Base-by-base conservation (phyloP, 2,329 filamentous ascomycete genomes). In the Ceratocystis lukuohia region DNA sequence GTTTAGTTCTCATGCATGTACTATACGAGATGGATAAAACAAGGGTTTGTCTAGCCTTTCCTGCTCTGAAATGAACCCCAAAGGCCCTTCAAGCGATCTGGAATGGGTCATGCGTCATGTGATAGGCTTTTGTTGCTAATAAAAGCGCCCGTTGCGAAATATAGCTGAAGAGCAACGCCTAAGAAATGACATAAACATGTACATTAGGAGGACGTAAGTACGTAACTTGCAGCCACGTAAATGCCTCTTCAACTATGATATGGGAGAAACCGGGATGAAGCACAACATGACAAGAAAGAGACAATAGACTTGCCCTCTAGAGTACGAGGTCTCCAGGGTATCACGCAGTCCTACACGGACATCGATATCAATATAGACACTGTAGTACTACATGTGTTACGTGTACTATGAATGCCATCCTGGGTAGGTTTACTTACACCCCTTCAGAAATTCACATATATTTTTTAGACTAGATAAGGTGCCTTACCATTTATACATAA, bases 251-350 rank as follows among this genome's bases (percentile, higher is more conserved):
- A n/a, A 59, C 56, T n/a, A 63, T 45, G 5, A 5, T 48, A 50
- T 63, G 65, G 61, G 53, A 66, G 45, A 66, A 66, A 66, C 61
- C 65, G 59, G 65, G 63, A 66, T 22, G n/a, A 28, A 62, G 59
- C 8, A 57, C 53, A 53, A 37, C 17, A 44, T 7, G 17, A 33
- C 44, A 45, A n/a, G 25, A 63, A 50, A 30, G 59, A 53, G 15
- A 59, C 28, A 59, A 33, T 25, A n/a, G 20, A n/a, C 28, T 59
- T 59, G 25, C 25, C 17, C n/a, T 3, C 5, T 59, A n/a, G 17
- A 59, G n/a, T 8, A 37, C 30, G 33, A 30, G 25, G 3, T 5
- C n/a, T 1, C 48, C 12, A 15, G 20, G 22, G 22, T 53, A 25
- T 28, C 17, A 28, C 22, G 15, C 3, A 41, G 37, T 25, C 8